Percentiles rank a stretch among this genome's conserved stretches.
Conservation (phyloP, 1,139 yeast genomes). For the Entelexis sorbosivorans region DNA sequence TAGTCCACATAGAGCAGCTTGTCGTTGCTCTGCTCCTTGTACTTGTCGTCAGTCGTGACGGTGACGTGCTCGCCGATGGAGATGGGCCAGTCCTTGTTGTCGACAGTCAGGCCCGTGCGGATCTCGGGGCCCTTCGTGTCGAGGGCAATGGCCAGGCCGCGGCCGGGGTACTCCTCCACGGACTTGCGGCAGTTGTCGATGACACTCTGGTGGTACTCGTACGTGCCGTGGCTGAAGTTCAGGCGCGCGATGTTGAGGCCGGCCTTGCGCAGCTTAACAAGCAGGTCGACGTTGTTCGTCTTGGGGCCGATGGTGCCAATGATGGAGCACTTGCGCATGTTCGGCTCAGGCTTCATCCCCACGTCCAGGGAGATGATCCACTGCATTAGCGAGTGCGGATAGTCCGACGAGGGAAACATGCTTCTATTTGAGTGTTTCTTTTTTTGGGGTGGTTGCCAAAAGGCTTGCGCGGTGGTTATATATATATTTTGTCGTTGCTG, state of each 20-base stretch:
- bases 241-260: constrained; percentile 96
- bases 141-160: constrained; percentile 95
- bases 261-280: constrained; percentile 74
- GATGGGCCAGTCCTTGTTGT: constrained; percentile 70
- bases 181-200: constrained; percentile 93
- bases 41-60: constrained; percentile 82
- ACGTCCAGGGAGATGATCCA: constrained; percentile 84
- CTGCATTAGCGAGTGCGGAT: constrained; percentile 32
- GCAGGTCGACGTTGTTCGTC: constrained; percentile 78
- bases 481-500: constrained; percentile 1
- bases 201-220: constrained; percentile 94
- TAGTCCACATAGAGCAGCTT: constrained; percentile 82
- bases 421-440: background rate
- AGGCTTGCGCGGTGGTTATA: background rate
- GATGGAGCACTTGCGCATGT: constrained; percentile 87
- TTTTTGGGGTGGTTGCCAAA: background rate
- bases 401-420: constrained; percentile 18
- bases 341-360: constrained; percentile 66
- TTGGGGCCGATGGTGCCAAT: constrained; percentile 98
- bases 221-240: constrained; percentile 97
- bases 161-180: constrained; percentile 78
- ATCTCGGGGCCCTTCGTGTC: constrained; percentile 99
- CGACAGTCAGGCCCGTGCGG: constrained; percentile 90
- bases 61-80: constrained; percentile 79
- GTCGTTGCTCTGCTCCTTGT: constrained; percentile 60